phyloP scores from a whole-genome alignment of 768 basidiomycete genomes.

The Russula sp. region DNA sequence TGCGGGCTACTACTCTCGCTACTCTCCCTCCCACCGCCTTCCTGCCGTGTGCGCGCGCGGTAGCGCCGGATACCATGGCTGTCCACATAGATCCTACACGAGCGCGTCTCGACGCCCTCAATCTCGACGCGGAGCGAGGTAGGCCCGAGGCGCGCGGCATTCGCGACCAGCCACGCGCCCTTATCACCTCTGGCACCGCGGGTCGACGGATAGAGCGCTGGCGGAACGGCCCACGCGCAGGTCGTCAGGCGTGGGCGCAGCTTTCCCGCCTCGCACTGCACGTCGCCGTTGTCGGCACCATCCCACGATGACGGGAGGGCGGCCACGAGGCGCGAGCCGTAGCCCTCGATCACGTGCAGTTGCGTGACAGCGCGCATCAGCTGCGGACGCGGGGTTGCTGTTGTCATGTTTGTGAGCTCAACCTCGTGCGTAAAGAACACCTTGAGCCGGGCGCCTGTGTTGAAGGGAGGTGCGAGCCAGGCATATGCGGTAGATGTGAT shows the following conservation, averaged over 20 bases:
- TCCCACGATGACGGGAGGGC: constrained; percentile 45
- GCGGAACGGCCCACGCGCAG: constrained; percentile 44
- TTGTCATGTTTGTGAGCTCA: constrained; percentile 31
- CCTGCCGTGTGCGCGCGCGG: constrained; percentile 7
- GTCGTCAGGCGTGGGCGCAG: constrained; percentile 35
- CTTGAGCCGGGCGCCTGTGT: constrained; percentile 53
- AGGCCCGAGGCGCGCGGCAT: constrained; percentile 36
- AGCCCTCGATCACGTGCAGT: constrained; percentile 41
- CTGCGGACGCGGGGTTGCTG: constrained; percentile 4
- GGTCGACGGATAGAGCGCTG: constrained; percentile 36
- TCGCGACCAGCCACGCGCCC: constrained; percentile 40
- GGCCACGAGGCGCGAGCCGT: constrained; percentile 40
- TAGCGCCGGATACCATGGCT: constrained; percentile 25
- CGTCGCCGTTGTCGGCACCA: constrained; percentile 33
- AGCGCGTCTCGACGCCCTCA: constrained; percentile 54
- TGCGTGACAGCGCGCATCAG: constrained; percentile 37
- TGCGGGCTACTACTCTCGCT: not conserved
- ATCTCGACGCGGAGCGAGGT: constrained; percentile 46
- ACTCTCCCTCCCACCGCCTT: not conserved
- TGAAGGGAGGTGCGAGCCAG: constrained; percentile 55
- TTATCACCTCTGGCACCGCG: constrained; percentile 23
- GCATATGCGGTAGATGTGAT: constrained; percentile 35
- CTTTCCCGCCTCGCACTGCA: constrained; percentile 24
- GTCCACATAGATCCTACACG: constrained; percentile 57
- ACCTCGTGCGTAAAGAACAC: constrained; percentile 65